These are phyloP conservation scores for Glycine latifolia DNA, from an alignment of 306 rosid genomes.

Conservation along the genomic window DNA sequence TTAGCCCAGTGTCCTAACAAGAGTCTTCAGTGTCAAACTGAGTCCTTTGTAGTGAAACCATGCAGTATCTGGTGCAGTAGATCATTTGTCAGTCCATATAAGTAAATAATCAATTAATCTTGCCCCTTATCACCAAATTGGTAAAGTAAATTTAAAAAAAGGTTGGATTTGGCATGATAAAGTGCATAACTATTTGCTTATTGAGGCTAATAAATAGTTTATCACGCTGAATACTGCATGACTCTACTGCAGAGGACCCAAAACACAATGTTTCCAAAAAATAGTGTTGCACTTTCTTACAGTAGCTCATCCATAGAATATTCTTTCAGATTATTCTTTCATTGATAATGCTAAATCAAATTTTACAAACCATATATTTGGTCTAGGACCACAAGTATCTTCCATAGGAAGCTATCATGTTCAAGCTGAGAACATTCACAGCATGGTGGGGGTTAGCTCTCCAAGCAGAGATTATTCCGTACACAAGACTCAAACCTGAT, in stretches of 20 bases:
- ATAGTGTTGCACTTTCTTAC: constrained; percentile 5
- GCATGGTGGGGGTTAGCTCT: neutral
- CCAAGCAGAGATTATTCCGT: neutral
- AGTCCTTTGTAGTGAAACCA: neutral
- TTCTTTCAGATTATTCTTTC: constrained; percentile 34
- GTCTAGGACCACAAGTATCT: neutral
- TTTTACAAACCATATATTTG: neutral
- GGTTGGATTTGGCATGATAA: neutral
- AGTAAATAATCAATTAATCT: neutral
- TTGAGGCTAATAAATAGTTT: neutral
- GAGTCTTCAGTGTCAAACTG: neutral
- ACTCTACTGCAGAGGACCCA: neutral
- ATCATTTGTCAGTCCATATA: neutral
- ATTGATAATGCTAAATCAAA: constrained; percentile 13
- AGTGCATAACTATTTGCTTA: neutral
- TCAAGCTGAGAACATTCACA: neutral
- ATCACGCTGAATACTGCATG: neutral
- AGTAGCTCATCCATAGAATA: constrained; percentile 1
- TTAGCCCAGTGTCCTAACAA: constrained; percentile 29
- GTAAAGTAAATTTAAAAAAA: neutral
- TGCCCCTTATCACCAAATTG: neutral
- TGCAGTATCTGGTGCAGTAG: neutral
- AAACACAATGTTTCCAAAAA: constrained; percentile 16
- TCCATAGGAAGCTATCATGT: neutral
- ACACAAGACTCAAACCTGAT: neutral